Percentiles rank a stretch among this genome's conserved stretches.
These are phyloP conservation scores for Orbilia javanica DNA, from an alignment of 2,329 filamentous ascomycete species.

Conservation along the genomic window DNA sequence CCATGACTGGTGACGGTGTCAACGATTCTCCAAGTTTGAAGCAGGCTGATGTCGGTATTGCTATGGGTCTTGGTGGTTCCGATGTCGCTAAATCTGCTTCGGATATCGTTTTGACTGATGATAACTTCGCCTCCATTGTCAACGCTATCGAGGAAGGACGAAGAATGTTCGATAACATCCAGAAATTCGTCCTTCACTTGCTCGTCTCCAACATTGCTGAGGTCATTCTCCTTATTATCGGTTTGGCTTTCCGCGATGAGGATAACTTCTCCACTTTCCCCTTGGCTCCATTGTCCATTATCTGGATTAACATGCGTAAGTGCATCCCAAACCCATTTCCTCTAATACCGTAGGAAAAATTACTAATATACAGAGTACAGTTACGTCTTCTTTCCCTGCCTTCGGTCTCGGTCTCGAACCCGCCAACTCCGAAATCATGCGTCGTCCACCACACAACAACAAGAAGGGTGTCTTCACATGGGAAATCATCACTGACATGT, in stretches of 20 bases:
- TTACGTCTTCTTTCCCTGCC: conserved; percentile 83
- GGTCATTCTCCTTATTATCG: conserved; percentile 82
- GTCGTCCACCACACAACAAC: conserved; percentile 80
- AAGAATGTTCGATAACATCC: conserved; percentile 88
- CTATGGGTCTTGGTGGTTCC: conserved; percentile 85
- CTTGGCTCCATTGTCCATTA: conserved; percentile 84
- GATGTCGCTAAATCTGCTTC: conserved; percentile 84
- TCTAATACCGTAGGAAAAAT: neutral
- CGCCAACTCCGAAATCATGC: conserved; percentile 81
- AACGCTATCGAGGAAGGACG: conserved; percentile 84
- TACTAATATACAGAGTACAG: conserved; percentile 60
- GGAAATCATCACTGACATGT: conserved; percentile 82
- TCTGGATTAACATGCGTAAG: conserved; percentile 86
- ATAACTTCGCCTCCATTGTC: conserved; percentile 89
- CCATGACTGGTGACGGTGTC: conserved; percentile 90
- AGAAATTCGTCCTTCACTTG: conserved; percentile 86
- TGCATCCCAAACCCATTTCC: neutral
- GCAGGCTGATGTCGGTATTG: conserved; percentile 85
- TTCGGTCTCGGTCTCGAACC: conserved; percentile 87
- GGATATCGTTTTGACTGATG: conserved; percentile 79
- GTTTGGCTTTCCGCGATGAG: conserved; percentile 81
- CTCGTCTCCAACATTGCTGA: conserved; percentile 86
- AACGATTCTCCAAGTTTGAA: conserved; percentile 87
- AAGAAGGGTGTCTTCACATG: conserved; percentile 80
- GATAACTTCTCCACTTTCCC: conserved; percentile 83